Evolutionary conservation across 108 stramenopile species (phyloP).

Genomic region (Cyclotella cryptica): DNA sequence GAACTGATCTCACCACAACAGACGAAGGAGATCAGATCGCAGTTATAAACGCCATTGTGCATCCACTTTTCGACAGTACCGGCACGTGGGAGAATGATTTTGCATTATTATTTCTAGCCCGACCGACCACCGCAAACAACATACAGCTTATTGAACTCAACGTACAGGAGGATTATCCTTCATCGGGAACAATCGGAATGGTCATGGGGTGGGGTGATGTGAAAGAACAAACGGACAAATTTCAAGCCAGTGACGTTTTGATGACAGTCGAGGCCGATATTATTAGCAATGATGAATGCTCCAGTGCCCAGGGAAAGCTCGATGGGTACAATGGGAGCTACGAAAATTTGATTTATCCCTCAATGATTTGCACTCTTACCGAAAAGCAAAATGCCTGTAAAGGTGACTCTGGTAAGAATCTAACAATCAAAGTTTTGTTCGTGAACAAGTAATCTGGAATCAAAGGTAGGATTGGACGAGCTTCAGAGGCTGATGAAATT

Average conservation of each 20-base stretch:
- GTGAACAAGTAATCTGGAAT: background rate
- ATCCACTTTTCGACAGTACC: background rate
- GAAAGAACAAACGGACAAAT: slow-evolving; percentile 2
- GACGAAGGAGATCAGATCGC: slow-evolving; percentile 5
- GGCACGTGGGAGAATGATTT: slow-evolving; percentile 17
- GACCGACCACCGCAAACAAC: background rate
- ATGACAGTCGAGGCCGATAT: slow-evolving; percentile 16
- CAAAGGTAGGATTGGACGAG: background rate
- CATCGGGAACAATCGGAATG: background rate
- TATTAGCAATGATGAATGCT: slow-evolving; percentile 16
- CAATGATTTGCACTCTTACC: slow-evolving; percentile 11
- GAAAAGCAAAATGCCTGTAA: slow-evolving; percentile 21
- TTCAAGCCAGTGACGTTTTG: slow-evolving; percentile 4
- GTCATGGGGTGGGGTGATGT: slow-evolving; percentile 22
- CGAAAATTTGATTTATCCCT: slow-evolving; percentile 7
- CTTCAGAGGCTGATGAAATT: background rate
- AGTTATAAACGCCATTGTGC: background rate
- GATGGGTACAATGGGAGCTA: slow-evolving; percentile 11
- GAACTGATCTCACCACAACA: background rate
- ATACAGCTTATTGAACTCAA: slow-evolving; percentile 8
- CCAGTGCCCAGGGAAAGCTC: slow-evolving; percentile 3
- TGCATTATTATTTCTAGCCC: slow-evolving; percentile 10
- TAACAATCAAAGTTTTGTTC: background rate
- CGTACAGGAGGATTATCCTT: background rate
- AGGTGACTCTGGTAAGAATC: slow-evolving; percentile 8